A percentile compares a stretch with the other conserved stretches of the same genome.
phyloP scores from a whole-genome alignment of 345 rosid genomes.

The Salix caprea region DNA sequence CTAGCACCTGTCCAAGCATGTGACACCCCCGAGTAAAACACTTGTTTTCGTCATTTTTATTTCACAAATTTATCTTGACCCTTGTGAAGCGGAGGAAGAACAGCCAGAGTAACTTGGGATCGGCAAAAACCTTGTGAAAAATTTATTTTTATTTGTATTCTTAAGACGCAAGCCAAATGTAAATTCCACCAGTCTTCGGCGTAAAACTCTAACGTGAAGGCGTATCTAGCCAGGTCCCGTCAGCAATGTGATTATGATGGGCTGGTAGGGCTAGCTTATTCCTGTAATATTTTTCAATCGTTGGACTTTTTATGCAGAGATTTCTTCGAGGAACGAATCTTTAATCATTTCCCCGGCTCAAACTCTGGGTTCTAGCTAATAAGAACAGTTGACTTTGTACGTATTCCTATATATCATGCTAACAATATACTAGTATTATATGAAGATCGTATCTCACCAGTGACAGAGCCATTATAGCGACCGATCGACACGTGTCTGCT shows the following conservation, averaged over 20 bases:
- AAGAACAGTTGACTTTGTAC: not conserved
- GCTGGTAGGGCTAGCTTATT: not conserved
- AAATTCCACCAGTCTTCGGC: too few species aligned
- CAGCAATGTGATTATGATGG: not conserved
- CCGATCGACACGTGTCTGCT: not conserved
- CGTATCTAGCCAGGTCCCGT: too few species aligned
- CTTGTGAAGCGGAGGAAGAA: not conserved
- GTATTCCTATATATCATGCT: not conserved
- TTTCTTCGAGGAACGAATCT: not conserved
- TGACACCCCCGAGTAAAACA: not conserved
- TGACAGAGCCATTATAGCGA: not conserved
- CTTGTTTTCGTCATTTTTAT: too few species aligned
- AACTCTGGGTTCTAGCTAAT: not conserved
- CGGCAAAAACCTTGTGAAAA: too few species aligned
- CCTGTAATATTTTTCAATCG: not conserved
- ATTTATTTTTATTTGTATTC: too few species aligned
- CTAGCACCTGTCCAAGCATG: too few species aligned
- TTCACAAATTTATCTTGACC: not conserved
- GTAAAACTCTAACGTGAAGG: too few species aligned
- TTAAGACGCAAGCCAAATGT: too few species aligned
- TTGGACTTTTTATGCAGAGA: too few species aligned
- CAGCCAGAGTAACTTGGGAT: too few species aligned
- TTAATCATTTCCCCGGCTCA: not conserved
- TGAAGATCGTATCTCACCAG: not conserved
- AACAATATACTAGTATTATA: not conserved